Evolutionary conservation across 768 basidiomycete species (phyloP).

Genomic region (Boletus vinaceobasis): DNA sequence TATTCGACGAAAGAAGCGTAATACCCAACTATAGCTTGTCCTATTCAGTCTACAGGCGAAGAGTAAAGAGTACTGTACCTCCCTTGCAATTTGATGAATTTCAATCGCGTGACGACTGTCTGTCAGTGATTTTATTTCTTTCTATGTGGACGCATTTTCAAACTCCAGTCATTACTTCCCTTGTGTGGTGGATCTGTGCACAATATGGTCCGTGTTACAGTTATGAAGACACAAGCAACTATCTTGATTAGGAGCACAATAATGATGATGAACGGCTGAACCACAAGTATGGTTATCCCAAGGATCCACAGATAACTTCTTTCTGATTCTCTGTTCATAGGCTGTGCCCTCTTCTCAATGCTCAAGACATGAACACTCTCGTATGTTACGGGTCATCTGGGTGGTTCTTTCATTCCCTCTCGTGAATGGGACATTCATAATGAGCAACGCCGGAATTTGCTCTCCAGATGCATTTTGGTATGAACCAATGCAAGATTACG

Average conservation of each 20-base stretch:
- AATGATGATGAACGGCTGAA: background rate
- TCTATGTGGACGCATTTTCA: background rate
- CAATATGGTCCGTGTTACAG: background rate
- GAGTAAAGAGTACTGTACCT: conserved; percentile 34
- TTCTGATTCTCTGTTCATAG: background rate
- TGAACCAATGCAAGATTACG: conserved; percentile 7
- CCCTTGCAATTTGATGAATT: conserved; percentile 24
- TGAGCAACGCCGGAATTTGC: conserved; percentile 11
- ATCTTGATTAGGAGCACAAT: conserved; percentile 4
- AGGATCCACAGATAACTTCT: background rate
- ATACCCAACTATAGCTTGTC: conserved; percentile 29
- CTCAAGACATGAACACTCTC: background rate
- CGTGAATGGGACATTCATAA: conserved; percentile 4
- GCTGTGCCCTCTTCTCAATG: conserved; percentile 9
- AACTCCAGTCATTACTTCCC: background rate
- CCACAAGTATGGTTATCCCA: background rate
- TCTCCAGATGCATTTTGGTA: conserved; percentile 16
- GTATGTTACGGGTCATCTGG: background rate
- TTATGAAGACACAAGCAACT: background rate
- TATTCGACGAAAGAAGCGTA: conserved; percentile 23
- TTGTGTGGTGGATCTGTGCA: background rate
- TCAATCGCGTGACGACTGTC: conserved; percentile 7
- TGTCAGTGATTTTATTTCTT: background rate
- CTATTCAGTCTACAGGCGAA: conserved; percentile 17
- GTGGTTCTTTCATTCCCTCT: conserved; percentile 6